These are phyloP conservation scores for Corinectria fuckeliana DNA, from an alignment of 2,329 filamentous ascomycete genomes.

Conservation along the genomic window DNA sequence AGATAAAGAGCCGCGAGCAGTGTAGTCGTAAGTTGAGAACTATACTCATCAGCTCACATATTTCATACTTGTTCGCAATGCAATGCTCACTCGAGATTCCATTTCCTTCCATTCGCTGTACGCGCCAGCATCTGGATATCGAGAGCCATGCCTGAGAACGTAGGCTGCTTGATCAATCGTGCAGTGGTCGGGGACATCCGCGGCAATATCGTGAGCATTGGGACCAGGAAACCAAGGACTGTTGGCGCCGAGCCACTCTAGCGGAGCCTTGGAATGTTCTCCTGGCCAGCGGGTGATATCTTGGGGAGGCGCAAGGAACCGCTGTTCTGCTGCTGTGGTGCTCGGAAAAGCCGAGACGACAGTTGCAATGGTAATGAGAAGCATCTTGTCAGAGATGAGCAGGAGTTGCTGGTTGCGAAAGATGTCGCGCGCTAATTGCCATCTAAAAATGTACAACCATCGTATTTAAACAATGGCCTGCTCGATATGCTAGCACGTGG, in stretches of 20 bases:
- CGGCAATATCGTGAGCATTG: constrained; percentile 61
- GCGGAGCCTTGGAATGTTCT: constrained; percentile 1
- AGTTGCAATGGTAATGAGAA: not conserved
- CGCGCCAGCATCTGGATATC: constrained; percentile 67
- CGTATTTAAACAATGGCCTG: not conserved
- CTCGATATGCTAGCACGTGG: not conserved
- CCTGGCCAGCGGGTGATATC: constrained; percentile 17
- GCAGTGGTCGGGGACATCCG: constrained; percentile 61
- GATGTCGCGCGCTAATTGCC: not conserved
- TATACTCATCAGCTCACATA: constrained; percentile 33
- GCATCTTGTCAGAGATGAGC: not conserved
- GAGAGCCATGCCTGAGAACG: constrained; percentile 65
- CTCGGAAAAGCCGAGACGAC: not conserved
- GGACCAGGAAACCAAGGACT: constrained; percentile 47
- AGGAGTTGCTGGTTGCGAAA: not conserved
- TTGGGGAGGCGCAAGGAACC: constrained; percentile 4
- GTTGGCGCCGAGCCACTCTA: constrained; percentile 17
- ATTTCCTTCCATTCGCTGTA: constrained; percentile 62
- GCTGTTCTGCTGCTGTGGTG: not conserved
- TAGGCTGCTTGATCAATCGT: constrained; percentile 67
- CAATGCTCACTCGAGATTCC: constrained; percentile 47
- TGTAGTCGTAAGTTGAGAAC: constrained; percentile 62
- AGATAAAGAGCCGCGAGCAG: constrained; percentile 56
- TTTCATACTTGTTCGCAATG: not conserved
- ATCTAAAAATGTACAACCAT: not conserved